Evolutionary conservation across 257 asterid species (phyloP).

Genomic region (Rubia yunnanensis): DNA sequence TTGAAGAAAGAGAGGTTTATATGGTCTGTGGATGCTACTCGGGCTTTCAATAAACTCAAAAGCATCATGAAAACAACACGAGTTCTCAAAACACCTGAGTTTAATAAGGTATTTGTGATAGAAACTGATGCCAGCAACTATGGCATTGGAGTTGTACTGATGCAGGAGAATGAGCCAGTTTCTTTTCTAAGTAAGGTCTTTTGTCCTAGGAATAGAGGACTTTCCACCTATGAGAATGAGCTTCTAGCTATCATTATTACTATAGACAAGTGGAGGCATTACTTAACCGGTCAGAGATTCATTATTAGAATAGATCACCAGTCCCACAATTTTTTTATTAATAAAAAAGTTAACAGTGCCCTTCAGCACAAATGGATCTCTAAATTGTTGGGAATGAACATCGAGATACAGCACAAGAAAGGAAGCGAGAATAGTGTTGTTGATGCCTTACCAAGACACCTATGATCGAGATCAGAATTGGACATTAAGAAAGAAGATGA

Average conservation of each 20-base stretch:
- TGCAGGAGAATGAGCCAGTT: not conserved
- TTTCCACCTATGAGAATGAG: not conserved
- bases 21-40: not conserved
- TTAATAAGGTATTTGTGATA: not conserved
- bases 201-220: not conserved
- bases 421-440: not conserved
- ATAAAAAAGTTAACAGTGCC: not conserved
- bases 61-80: accelerated
- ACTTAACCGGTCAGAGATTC: not conserved
- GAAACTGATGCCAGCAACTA: not conserved
- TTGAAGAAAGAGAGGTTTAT: not conserved
- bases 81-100: not conserved
- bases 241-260: not conserved
- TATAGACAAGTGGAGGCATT: not conserved
- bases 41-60: not conserved
- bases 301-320: not conserved
- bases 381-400: too few species aligned
- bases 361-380: not conserved
- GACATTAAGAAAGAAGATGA: too few species aligned
- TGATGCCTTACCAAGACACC: too few species aligned
- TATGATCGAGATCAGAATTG: too few species aligned
- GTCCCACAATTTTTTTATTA: not conserved
- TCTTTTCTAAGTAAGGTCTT: not conserved
- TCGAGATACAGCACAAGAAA: not conserved
- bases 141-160: not conserved